Base-by-base conservation (phyloP, 192 early-diverging fungal genomes). In the Linnemannia hyalina region DNA sequence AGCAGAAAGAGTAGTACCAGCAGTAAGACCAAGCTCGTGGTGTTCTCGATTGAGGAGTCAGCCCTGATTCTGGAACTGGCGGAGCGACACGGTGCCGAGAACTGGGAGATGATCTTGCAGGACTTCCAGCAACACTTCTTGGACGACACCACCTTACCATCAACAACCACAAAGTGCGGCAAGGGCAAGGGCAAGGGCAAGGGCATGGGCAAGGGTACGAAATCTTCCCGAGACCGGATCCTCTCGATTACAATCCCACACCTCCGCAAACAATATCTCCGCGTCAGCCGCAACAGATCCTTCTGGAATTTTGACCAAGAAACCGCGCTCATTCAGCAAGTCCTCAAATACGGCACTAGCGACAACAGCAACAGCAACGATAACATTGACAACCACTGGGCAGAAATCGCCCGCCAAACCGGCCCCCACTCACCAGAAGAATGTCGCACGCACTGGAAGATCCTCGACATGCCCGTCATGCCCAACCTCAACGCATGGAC, bases 281-380 rank as follows among this genome's bases (percentile, higher is more conserved):
- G 78, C 2, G 18, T 85, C 41, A 40, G 68, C 16, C 73, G 74
- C 7, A 80, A 13, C 18, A 70, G 72, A 15, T 16, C 20, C 8
- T 38, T 74, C 23, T 85, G 82, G 78, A 85, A 74, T 6, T 76
- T 79, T 22, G 82, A 85, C 41, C 73, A 85, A 36, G 78, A 85
- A 47, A 85, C 78, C 8, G 54, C 68, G 10, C 23, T 85, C 10
- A 80, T 80, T n/a, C 82, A 85, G 38, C 77, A 85, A 70, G 82
- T 80, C 35, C 77, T 85, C 49, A 40, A 54, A 13, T 52, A 47
- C 44, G 82, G 82, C 23, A 60, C 69, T 22, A 18, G 16, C 15
- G 16, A 15, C 5, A 6, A 18, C 44, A 46, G 82, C 23, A 70
- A 69, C 29, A 52, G 5, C 49, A 52, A 18, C 20, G 3, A 4